phyloP scores from a whole-genome alignment of 225 moss, liverwort and hornwort genomes.

The Straminergon stramineum region DNA sequence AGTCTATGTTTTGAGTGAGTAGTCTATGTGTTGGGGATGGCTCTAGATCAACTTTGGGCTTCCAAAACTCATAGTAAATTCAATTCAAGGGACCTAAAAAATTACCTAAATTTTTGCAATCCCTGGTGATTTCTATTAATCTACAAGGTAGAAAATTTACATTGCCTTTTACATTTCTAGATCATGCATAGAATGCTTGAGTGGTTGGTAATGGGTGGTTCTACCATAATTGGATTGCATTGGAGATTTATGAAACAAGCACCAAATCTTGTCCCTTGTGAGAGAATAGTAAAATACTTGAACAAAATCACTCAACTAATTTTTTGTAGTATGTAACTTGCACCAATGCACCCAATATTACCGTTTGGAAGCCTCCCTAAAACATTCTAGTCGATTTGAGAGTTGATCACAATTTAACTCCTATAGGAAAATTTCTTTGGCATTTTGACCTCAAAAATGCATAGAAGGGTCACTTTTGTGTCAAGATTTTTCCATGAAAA shows the following conservation, averaged over 20 bases:
- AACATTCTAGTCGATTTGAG: not conserved
- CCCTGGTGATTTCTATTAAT: too few relatives aligned
- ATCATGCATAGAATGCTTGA: too few relatives aligned
- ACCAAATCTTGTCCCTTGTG: not conserved
- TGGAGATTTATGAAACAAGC: not conserved
- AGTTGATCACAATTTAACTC: not conserved
- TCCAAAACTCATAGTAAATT: too few relatives aligned
- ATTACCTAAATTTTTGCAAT: too few relatives aligned
- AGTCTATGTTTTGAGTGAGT: too few relatives aligned
- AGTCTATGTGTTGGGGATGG: too few relatives aligned
- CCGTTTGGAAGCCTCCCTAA: accelerated
- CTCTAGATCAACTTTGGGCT: too few relatives aligned
- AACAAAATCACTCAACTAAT: not conserved
- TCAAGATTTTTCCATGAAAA: too few relatives aligned
- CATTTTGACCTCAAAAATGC: not conserved
- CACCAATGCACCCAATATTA: not conserved
- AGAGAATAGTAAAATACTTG: not conserved
- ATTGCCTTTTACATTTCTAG: too few relatives aligned
- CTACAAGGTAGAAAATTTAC: too few relatives aligned
- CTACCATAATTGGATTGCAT: not conserved
- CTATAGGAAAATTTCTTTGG: not conserved
- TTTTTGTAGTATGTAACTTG: not conserved
- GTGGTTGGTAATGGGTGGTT: too few relatives aligned
- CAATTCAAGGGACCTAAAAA: too few relatives aligned
- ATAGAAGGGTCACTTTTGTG: not conserved